phyloP scores from a whole-genome alignment of 1,139 yeast species.

The Wickerhamiella pararugosa region DNA sequence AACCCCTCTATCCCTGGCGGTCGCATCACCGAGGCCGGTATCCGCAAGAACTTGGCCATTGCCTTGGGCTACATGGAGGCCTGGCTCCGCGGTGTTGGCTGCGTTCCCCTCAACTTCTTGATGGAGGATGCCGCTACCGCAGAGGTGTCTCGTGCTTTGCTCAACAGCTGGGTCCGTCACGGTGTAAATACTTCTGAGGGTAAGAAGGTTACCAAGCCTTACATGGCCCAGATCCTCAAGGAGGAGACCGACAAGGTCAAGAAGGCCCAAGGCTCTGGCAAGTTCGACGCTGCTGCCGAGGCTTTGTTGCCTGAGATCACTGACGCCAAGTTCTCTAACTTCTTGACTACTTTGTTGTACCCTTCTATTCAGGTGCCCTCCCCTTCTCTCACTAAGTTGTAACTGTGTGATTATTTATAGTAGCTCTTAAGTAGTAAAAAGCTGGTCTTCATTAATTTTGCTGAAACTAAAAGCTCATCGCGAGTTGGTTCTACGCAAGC shows the following conservation, averaged over 20 bases:
- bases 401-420: constrained; percentile 1
- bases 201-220: constrained; percentile 45
- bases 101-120: constrained; percentile 68
- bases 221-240: constrained; percentile 38
- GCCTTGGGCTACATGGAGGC: constrained; percentile 72
- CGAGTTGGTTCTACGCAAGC: too few species aligned
- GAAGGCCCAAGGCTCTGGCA: constrained; percentile 38
- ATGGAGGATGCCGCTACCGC: constrained; percentile 89
- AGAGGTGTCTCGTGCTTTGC: constrained; percentile 68
- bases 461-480: too few species aligned
- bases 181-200: constrained; percentile 45
- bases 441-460: too few species aligned
- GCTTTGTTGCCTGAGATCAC: constrained; percentile 24
- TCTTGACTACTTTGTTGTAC: constrained; percentile 35
- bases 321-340: constrained; percentile 21
- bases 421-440: too few species aligned
- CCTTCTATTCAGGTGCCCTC: constrained; percentile 16
- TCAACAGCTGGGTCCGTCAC: constrained; percentile 77
- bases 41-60: constrained; percentile 53
- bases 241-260: constrained; percentile 50
- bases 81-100: constrained; percentile 66
- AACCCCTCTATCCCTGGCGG: constrained; percentile 56
- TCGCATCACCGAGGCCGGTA: constrained; percentile 54
- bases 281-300: constrained; percentile 28
- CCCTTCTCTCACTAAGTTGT: constrained; percentile 16